Base-by-base conservation (phyloP, 805 yeast genomes). In the Nakazawaea peltata region DNA sequence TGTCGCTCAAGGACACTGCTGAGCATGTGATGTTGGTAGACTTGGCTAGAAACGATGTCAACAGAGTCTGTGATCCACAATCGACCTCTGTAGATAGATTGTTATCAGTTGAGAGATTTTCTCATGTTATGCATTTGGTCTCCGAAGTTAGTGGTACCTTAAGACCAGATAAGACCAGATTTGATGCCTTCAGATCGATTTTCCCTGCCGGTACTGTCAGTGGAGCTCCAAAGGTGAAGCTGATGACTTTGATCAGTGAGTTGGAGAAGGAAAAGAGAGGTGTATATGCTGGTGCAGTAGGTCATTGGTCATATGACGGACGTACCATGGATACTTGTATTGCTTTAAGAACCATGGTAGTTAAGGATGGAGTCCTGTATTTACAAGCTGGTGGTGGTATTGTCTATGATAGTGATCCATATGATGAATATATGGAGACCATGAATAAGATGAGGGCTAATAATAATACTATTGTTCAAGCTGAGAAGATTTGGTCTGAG, bases 361-460 rank as follows among this genome's bases (percentile, higher is more conserved):
- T 74, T 53, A 92, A 92, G 54, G 85, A 90, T 46, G 90, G 88
- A 18, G 67, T 74, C 34, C 97, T 96, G 0, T 90, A 87, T 50
- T 67, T 92, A 47, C 99, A 92, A 66, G 97, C 98, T 2, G 98
- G 99, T 44, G 99, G 99, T 38, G 99, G 99, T 41, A 92, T 92
- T 54, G 98, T 92, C 17, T 80, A 67, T 55, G 98, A 92, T 56
- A 81, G 94, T 44, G 97, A 92, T 56, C 95, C 94, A 38, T 77
- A 80, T 49, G 98, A 90, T 43, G 98, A 92, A 63, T 92, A 87
- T 57, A 65, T 87, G 32, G 98, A 92, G 65, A 92, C 97, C 2
- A 80, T 92, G 81, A 92, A 92, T 68, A 92, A 92, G 65, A 87
- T 92, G 95, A 77, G 71, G 63, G 94, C 97, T 38, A 92, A 92